A percentile compares a stretch with the other conserved stretches of the same genome.
Evolutionary conservation across 495 filamentous ascomycete species (phyloP).

Genomic region (Neurospora discreta): DNA sequence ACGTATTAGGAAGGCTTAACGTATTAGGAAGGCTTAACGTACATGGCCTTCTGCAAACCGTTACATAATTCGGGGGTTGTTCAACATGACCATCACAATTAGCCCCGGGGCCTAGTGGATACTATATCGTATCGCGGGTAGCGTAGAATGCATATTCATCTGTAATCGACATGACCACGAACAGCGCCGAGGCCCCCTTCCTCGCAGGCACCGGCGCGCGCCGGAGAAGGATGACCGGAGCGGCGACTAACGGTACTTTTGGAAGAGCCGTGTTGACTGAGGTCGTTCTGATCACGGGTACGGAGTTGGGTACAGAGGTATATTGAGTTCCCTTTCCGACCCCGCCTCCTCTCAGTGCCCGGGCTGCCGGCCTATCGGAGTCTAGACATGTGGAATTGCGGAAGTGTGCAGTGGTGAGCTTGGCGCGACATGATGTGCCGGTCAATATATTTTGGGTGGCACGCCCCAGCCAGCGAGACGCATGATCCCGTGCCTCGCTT

Average conservation of each 20-base stretch:
- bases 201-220: too few relatives aligned
- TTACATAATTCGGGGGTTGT: background rate
- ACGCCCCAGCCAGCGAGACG: background rate
- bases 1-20: background rate
- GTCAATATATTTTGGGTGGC: conserved; percentile 16
- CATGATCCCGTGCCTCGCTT: background rate
- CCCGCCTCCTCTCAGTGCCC: background rate
- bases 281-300: background rate
- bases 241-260: background rate
- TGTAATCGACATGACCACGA: too few relatives aligned
- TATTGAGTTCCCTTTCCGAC: background rate
- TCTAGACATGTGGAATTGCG: conserved; percentile 3
- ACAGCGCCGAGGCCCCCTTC: too few relatives aligned
- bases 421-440: conserved; percentile 4
- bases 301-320: background rate
- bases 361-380: conserved; percentile 1
- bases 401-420: background rate
- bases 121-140: background rate
- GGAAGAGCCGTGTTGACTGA: background rate
- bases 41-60: background rate
- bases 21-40: background rate
- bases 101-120: background rate
- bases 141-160: too few relatives aligned
- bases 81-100: background rate
- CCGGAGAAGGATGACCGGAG: background rate